Evolutionary conservation across 208 protist genomes (phyloP).

Genomic region (Crithidia expoeki): DNA sequence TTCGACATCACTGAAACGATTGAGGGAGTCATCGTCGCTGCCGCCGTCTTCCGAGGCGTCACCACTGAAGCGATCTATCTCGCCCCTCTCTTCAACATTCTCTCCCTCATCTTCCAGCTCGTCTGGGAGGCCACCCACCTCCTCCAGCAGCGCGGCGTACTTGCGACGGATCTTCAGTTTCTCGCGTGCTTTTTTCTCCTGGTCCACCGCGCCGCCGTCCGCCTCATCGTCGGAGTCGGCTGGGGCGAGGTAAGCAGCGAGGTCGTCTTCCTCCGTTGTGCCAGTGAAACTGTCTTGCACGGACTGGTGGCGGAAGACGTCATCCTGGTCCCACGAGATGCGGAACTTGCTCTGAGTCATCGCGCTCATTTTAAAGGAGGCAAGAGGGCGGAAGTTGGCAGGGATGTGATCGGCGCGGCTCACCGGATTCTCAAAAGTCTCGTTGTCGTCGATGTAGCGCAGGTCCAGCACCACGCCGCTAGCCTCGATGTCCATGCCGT

Average conservation of each 20-base stretch:
- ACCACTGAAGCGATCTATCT: constrained; percentile 46
- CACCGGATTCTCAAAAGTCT: constrained; percentile 75
- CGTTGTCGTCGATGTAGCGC: constrained; percentile 96
- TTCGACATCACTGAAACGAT: constrained; percentile 84
- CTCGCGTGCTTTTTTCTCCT: constrained; percentile 45
- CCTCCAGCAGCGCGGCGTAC: constrained; percentile 84
- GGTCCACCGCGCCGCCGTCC: constrained; percentile 18
- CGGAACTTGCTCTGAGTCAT: constrained; percentile 89
- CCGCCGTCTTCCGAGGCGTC: constrained; percentile 51
- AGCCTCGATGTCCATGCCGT: constrained; percentile 96
- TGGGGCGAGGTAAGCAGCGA: constrained; percentile 88
- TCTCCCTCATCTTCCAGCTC: constrained; percentile 32
- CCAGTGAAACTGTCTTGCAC: constrained; percentile 88
- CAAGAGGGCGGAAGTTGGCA: constrained; percentile 79
- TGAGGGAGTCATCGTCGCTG: constrained; percentile 79
- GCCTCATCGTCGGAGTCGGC: constrained; percentile 79
- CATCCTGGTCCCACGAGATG: constrained; percentile 94
- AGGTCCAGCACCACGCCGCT: constrained; percentile 95
- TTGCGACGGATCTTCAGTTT: constrained; percentile 70
- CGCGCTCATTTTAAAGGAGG: constrained; percentile 82
- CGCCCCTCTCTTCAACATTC: neutral
- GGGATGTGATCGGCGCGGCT: constrained; percentile 70
- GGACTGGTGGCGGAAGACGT: constrained; percentile 81
- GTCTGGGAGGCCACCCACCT: constrained; percentile 76
- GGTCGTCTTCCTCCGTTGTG: constrained; percentile 86